Evolutionary conservation across 2,329 filamentous ascomycete genomes (phyloP), one percentile per base, ranked within the genome.

Genomic region (Parafenestella ontariensis): DNA sequence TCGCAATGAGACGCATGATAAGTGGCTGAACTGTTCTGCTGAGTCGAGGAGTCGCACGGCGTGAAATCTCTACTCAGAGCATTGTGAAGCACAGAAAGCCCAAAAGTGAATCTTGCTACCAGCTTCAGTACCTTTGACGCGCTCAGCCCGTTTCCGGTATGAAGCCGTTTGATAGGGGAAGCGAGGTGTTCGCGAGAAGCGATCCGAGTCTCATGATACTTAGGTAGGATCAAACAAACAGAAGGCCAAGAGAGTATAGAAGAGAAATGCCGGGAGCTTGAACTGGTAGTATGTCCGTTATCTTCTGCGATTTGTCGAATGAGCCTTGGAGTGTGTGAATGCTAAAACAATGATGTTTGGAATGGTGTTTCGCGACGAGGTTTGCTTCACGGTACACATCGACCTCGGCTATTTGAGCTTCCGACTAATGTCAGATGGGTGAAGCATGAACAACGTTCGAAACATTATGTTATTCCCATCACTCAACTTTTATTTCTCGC

Each of bases 301-400:
- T 13, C 10, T 33, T 46, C 15, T 15, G 13, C n/a, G 21, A 4
- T 9, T 23, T 40, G 37, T 24, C 17, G n/a, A 15, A 33, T 18
- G 21, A 45, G 21, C 18, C 17, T 21, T 31, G 33, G 33, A 20
- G 45, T 41, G 23, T 17, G 40, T 20, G 31, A 49, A 58, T 58
- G 42, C 51, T 68, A 64, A 70, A 66, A 71, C 68, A 33, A 34
- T 45, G 49, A 62, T 64, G 69, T 71, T 69, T 71, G 54, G 58
- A 56, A 45, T 66, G 29, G 59, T 61, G 65, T 70, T 70, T 70
- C 61, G 58, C 29, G 49, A 58, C 31, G 28, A 13, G 52, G 36
- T 43, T 44, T 58, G 54, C 41, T 39, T 43, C 56, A 57, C 36
- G 40, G 52, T 54, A 37, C 20, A 29, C 45, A 59, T 56, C 47